These are phyloP conservation scores for Calonectria fujianensis DNA, from an alignment of 2,329 filamentous ascomycete species.

Conservation along the genomic window DNA sequence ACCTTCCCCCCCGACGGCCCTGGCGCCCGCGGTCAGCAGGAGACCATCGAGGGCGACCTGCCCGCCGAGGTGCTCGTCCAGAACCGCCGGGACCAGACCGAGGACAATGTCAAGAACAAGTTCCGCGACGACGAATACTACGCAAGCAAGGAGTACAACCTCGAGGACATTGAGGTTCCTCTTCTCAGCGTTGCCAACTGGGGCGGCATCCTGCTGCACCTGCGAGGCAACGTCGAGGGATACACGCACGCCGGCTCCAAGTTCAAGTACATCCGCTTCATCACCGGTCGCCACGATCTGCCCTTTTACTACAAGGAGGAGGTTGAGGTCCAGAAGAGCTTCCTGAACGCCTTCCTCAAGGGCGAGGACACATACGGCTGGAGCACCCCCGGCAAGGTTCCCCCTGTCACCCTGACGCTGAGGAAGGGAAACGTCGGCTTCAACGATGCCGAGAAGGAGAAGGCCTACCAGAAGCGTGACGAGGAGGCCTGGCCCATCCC, in stretches of 20 bases:
- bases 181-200: slow-evolving; percentile 81
- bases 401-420: slow-evolving; percentile 76
- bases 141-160: slow-evolving; percentile 77
- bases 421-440: slow-evolving; percentile 80
- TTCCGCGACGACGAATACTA: slow-evolving; percentile 80
- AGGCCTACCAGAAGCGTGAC: slow-evolving; percentile 70
- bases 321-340: slow-evolving; percentile 79
- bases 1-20: slow-evolving; percentile 36
- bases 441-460: slow-evolving; percentile 78
- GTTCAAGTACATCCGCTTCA: slow-evolving; percentile 81
- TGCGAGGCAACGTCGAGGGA: slow-evolving; percentile 81
- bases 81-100: slow-evolving; percentile 69
- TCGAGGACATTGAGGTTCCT: slow-evolving; percentile 80
- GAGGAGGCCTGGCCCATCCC: slow-evolving; percentile 81
- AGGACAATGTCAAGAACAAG: slow-evolving; percentile 67
- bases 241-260: slow-evolving; percentile 78
- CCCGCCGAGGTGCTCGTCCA: slow-evolving; percentile 69
- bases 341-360: slow-evolving; percentile 83
- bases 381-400: slow-evolving; percentile 68
- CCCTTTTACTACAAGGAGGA: slow-evolving; percentile 84
- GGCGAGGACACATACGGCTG: slow-evolving; percentile 78
- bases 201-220: slow-evolving; percentile 81
- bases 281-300: slow-evolving; percentile 81
- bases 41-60: slow-evolving; percentile 76
- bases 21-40: slow-evolving; percentile 49